A percentile compares a stretch with the other conserved stretches of the same genome.
These are phyloP conservation scores for Tieghemostelium lacteum DNA, from an alignment of 78 protist genomes.

Conservation along the genomic window DNA sequence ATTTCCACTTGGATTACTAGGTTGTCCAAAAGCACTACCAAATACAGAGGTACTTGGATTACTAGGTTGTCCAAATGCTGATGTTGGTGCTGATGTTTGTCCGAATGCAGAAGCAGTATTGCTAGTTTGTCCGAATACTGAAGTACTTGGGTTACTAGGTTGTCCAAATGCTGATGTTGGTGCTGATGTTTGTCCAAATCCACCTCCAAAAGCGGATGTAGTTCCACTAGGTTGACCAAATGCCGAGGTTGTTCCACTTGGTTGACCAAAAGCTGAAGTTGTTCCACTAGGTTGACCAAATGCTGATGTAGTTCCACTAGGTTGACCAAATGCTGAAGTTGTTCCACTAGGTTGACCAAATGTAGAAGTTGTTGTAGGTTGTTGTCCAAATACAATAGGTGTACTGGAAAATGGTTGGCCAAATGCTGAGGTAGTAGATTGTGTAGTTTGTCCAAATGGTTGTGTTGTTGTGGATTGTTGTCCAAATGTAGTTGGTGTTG, in stretches of 20 bases:
- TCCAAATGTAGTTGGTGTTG: not conserved
- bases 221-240: not conserved
- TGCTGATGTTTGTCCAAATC: not conserved
- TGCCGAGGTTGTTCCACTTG: not conserved
- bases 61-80: conserved; percentile 20
- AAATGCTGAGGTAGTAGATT: conserved; percentile 15
- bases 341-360: conserved; percentile 9
- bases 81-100: conserved; percentile 6
- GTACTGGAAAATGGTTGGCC: not conserved
- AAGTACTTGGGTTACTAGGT: not conserved
- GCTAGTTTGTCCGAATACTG: not conserved
- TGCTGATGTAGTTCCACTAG: not conserved
- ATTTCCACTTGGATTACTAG: not conserved
- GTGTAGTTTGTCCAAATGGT: not conserved
- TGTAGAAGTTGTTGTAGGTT: not conserved
- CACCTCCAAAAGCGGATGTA: conserved; percentile 13
- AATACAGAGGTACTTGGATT: not conserved
- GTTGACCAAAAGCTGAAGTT: conserved; percentile 1
- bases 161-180: conserved; percentile 6
- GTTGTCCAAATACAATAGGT: not conserved
- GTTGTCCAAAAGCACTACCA: not conserved
- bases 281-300: not conserved
- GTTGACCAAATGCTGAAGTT: conserved; percentile 18
- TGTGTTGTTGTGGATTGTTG: not conserved
- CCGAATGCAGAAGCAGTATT: conserved; percentile 9